phyloP scores from a whole-genome alignment of 352 stramenopile species.

The Phytophthora pisi region DNA sequence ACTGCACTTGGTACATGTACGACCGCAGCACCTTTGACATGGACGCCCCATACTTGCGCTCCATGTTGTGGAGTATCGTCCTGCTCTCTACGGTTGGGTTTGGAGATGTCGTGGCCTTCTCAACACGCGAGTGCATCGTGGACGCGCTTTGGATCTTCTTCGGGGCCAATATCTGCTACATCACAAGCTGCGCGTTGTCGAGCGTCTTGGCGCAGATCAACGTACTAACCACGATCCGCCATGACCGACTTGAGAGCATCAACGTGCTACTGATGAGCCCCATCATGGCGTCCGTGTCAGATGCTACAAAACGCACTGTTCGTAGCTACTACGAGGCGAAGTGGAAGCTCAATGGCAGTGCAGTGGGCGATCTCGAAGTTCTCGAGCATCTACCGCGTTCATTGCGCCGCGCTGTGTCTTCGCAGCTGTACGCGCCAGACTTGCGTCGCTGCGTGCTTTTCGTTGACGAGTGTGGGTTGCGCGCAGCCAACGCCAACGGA shows the following conservation, averaged over 20 bases:
- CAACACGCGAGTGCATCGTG: slow-evolving; percentile 57
- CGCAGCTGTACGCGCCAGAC: slow-evolving; percentile 45
- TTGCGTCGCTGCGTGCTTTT: slow-evolving; percentile 45
- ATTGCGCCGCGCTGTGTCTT: slow-evolving; percentile 39
- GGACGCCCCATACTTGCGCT: slow-evolving; percentile 63
- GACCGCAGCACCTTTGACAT: slow-evolving; percentile 67
- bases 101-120: slow-evolving; percentile 70
- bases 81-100: slow-evolving; percentile 74
- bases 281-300: slow-evolving; percentile 46
- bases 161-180: slow-evolving; percentile 79
- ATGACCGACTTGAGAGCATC: slow-evolving; percentile 64
- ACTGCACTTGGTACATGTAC: slow-evolving; percentile 79
- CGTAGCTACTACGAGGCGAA: slow-evolving; percentile 75
- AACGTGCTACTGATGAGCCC: slow-evolving; percentile 59
- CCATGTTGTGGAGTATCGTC: slow-evolving; percentile 76
- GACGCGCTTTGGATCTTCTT: slow-evolving; percentile 74
- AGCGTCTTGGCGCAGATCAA: slow-evolving; percentile 63
- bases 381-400: slow-evolving; percentile 55
- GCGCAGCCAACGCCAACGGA: slow-evolving; percentile 10
- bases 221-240: slow-evolving; percentile 48
- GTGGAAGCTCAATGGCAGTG: slow-evolving; percentile 75
- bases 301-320: slow-evolving; percentile 56
- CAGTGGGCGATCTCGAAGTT: slow-evolving; percentile 55
- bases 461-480: slow-evolving; percentile 6
- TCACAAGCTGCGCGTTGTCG: slow-evolving; percentile 59